A percentile compares a stretch with the other conserved stretches of the same genome.
phyloP scores from a whole-genome alignment of 1,284 basidiomycete species.

The Ceratobasidium papillatum region DNA sequence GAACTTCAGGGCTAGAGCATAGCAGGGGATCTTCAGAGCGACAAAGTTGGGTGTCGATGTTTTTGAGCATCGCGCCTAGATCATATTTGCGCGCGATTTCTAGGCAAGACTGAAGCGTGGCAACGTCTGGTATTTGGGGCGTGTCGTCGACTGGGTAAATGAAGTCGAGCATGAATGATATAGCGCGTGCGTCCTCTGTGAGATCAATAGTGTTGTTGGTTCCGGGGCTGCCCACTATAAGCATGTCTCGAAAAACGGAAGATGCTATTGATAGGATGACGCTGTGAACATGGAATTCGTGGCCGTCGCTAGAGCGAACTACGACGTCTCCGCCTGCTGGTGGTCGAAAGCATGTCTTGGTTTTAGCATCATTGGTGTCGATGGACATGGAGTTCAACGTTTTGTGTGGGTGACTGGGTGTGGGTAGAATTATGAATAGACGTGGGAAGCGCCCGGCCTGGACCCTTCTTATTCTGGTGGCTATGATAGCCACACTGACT shows the following conservation, averaged over 20 bases:
- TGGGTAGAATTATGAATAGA: too few species aligned
- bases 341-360: neutral
- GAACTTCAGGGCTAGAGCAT: too few species aligned
- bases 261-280: constrained; percentile 30
- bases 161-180: neutral
- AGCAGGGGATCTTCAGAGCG: too few species aligned
- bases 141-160: neutral
- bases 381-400: too few species aligned
- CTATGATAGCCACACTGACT: too few species aligned
- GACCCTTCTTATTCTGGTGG: too few species aligned
- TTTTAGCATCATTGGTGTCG: too few species aligned
- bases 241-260: constrained; percentile 35
- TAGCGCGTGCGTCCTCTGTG: neutral
- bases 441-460: too few species aligned
- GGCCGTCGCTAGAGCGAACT: constrained; percentile 34
- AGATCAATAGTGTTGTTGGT: neutral
- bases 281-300: constrained; percentile 32
- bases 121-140: neutral
- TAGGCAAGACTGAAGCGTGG: neutral
- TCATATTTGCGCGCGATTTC: neutral
- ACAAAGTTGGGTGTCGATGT: neutral
- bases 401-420: too few species aligned
- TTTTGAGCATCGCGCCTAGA: neutral
- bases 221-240: neutral
- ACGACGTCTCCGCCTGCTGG: constrained; percentile 32